Percentiles rank a stretch among this genome's conserved stretches.
Evolutionary conservation across 2,329 filamentous ascomycete genomes (phyloP).

Genomic region (Coniochaeta sp.): DNA sequence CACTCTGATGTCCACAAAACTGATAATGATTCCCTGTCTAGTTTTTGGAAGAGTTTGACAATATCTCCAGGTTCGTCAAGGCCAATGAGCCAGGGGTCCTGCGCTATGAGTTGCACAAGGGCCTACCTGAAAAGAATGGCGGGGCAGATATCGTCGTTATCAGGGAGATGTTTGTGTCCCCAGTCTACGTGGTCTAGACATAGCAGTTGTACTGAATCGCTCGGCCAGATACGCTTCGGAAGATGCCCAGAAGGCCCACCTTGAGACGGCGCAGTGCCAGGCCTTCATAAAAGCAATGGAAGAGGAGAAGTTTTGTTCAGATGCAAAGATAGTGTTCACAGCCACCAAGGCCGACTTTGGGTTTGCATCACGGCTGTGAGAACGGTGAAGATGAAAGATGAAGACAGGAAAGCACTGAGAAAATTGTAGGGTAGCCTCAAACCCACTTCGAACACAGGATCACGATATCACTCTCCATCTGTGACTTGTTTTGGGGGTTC

Average conservation of each 20-base stretch:
- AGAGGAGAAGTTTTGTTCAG: not conserved
- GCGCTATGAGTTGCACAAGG: not conserved
- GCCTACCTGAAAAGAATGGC: not conserved
- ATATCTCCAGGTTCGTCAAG: not conserved
- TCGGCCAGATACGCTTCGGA: not conserved
- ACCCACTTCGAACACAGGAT: too few species aligned
- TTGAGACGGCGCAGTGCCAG: not conserved
- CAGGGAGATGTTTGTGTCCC: not conserved
- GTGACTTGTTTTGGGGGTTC: too few species aligned
- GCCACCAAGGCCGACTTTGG: not conserved
- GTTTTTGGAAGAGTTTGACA: not conserved
- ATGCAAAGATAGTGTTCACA: not conserved
- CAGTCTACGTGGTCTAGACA: not conserved
- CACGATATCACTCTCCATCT: too few species aligned
- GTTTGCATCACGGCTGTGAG: not conserved
- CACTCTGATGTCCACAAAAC: not conserved
- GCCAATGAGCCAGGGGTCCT: not conserved
- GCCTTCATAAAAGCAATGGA: not conserved
- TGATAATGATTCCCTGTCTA: not conserved
- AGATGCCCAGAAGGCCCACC: not conserved
- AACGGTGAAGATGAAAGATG: not conserved
- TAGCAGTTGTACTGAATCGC: not conserved
- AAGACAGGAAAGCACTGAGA: too few species aligned
- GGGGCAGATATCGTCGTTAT: not conserved
- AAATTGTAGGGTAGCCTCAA: too few species aligned